Conservation (phyloP, 139 green algal species). For the Pleodorina starrii region DNA sequence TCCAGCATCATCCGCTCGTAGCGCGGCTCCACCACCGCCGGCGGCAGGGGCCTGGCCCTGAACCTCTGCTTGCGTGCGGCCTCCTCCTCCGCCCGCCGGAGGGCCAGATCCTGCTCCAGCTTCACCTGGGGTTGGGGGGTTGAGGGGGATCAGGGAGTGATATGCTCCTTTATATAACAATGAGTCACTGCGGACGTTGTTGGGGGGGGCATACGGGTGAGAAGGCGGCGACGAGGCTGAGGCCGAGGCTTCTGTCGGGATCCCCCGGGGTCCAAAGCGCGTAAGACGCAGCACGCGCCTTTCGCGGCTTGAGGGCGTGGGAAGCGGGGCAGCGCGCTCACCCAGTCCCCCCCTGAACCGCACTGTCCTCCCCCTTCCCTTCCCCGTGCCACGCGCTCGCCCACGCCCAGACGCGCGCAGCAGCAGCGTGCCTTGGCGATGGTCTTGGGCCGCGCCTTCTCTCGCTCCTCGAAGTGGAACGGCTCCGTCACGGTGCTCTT, state of each 20-base stretch:
- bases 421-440: conserved; percentile 59
- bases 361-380: too few relatives aligned
- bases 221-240: too few relatives aligned
- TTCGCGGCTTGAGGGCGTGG: too few relatives aligned
- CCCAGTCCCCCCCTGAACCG: background rate
- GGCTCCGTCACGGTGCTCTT: conserved; percentile 57
- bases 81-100: conserved; percentile 65
- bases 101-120: conserved; percentile 71
- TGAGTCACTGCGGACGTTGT: too few relatives aligned
- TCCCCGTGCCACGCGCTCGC: too few relatives aligned
- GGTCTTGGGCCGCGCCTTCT: conserved; percentile 52
- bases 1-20: conserved; percentile 64
- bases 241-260: too few relatives aligned
- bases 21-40: conserved; percentile 53
- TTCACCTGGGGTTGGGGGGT: conserved; percentile 65
- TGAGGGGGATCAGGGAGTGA: background rate
- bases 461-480: conserved; percentile 67
- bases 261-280: too few relatives aligned
- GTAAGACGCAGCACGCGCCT: too few relatives aligned
- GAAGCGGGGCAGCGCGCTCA: too few relatives aligned
- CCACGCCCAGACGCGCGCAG: too few relatives aligned
- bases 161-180: too few relatives aligned
- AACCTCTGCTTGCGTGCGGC: conserved; percentile 56
- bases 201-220: too few relatives aligned
- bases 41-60: conserved; percentile 62